Base-by-base conservation (phyloP, 2,329 filamentous ascomycete genomes). In the Fusarium devonianum region DNA sequence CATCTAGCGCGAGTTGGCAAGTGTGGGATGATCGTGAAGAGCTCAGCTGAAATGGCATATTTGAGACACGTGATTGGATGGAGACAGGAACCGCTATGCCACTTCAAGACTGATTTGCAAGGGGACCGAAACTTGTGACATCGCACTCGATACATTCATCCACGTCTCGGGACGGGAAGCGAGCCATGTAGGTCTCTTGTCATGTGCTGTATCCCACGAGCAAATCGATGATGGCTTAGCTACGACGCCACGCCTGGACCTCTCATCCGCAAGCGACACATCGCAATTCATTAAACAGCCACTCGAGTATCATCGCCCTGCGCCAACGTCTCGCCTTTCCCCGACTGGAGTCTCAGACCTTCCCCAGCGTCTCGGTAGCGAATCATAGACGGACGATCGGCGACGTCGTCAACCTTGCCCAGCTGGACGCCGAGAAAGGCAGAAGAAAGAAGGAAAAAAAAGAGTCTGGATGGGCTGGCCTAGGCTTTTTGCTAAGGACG, bases 321-420 rank as follows among this genome's bases (percentile, higher is more conserved):
- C 41, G 49, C 35, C 45, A 60, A 46, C 61, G 57, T 50, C 56
- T 60, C 55, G 42, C 37, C 26, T 49, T 60, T 52, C 35, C 58
- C 57, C 53, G 53, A 45, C 35, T 52, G 56, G 52, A 42, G 38
- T 52, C 39, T 49, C 50, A 41, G 50, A 23, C 34, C 54, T 45
- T 67, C 56, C 32, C 68, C 69, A 63, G 53, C 50, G 36, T 47
- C 25, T 51, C 50, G 69, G 67, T 71, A 71, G 64, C 69, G 61
- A 69, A 71, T 68, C 66, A 67, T n/a, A 62, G 22, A 12, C 35
- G 12, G 28, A 39, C 17, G 48, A 54, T 55, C 55, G 39, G 52
- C 58, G 49, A 42, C 44, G 45, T 48, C 54, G 50, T 50, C 43
- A 64, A 68, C 66, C 65, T 65, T 66, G 66, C 56, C 57, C 66